Conservation (phyloP, 164 flowering plant species). For the Magnolia officinalis region DNA sequence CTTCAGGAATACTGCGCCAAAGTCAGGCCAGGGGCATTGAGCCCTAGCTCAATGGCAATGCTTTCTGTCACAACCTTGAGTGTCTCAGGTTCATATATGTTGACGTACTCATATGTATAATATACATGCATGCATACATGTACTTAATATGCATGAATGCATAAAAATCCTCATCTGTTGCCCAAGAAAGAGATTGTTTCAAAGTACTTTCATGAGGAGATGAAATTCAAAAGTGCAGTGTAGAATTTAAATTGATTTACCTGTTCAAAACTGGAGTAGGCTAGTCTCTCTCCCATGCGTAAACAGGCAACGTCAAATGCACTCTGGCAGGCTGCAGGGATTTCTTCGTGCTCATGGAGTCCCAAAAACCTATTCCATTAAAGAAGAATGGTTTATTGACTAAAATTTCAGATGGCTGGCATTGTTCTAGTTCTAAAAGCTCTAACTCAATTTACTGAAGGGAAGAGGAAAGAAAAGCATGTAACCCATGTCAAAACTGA, state of each 20-base stretch:
- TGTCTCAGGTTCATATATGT: too few species aligned
- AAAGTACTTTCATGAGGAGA: not conserved
- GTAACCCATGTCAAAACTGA: not conserved
- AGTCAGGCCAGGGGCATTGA: too few species aligned
- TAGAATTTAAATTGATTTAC: slow-evolving; percentile 26
- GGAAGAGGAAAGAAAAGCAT: not conserved
- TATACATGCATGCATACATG: too few species aligned
- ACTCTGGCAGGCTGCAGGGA: slow-evolving; percentile 64
- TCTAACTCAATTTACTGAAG: not conserved
- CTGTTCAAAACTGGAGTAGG: slow-evolving; percentile 69
- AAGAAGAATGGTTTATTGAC: not conserved
- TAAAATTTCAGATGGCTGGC: not conserved
- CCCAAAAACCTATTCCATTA: slow-evolving; percentile 69
- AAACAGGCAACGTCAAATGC: slow-evolving; percentile 75
- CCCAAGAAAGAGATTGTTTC: not conserved
- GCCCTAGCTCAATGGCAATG: too few species aligned
- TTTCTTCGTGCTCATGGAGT: slow-evolving; percentile 55
- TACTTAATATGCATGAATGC: too few species aligned
- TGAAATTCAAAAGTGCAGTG: slow-evolving; percentile 2
- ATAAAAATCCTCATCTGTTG: too few species aligned
- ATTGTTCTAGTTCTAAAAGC: not conserved
- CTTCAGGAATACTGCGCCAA: not conserved
- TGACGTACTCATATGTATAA: too few species aligned
- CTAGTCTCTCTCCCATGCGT: slow-evolving; percentile 79
- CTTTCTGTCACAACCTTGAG: too few species aligned